A percentile compares a stretch with the other conserved stretches of the same genome.
Evolutionary conservation across 345 rosid genomes (phyloP).

Genomic region (Ceriops zippeliana): DNA sequence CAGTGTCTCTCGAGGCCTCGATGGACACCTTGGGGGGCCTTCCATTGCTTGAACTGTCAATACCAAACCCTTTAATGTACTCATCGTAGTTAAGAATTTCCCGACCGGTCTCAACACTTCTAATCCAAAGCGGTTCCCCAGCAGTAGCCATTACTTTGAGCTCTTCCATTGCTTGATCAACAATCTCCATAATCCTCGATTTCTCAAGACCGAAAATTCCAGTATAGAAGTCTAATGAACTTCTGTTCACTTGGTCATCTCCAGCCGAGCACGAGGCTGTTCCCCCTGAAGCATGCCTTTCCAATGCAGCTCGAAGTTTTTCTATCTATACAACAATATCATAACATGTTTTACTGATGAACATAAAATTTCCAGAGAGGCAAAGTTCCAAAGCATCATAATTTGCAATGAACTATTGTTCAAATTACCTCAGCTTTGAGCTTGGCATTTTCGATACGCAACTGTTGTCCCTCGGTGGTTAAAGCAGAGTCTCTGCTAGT

Average conservation of each 20-base stretch:
- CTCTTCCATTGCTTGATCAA: slow-evolving; percentile 76
- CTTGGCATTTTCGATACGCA: slow-evolving; percentile 81
- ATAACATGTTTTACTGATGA: neutral
- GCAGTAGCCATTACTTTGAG: slow-evolving; percentile 77
- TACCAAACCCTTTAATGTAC: slow-evolving; percentile 68
- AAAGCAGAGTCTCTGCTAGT: slow-evolving; percentile 43
- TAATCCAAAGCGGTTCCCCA: slow-evolving; percentile 75
- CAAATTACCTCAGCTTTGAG: slow-evolving; percentile 73
- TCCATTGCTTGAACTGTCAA: slow-evolving; percentile 36
- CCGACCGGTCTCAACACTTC: slow-evolving; percentile 86
- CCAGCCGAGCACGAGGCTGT: slow-evolving; percentile 62
- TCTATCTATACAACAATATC: slow-evolving; percentile 43
- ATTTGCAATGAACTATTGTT: neutral
- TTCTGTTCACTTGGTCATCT: slow-evolving; percentile 56
- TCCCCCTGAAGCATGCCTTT: slow-evolving; percentile 49
- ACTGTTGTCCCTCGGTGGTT: slow-evolving; percentile 56
- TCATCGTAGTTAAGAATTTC: slow-evolving; percentile 95
- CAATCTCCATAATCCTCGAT: slow-evolving; percentile 64
- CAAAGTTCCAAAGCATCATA: neutral
- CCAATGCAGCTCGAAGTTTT: slow-evolving; percentile 60
- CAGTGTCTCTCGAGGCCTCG: slow-evolving; percentile 84
- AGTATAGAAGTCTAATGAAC: slow-evolving; percentile 72
- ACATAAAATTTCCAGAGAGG: neutral
- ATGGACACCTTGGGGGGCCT: slow-evolving; percentile 57
- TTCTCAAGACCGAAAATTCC: slow-evolving; percentile 80